Base-by-base conservation (phyloP, 164 flowering plant species). In the Liriodendron chinense region DNA sequence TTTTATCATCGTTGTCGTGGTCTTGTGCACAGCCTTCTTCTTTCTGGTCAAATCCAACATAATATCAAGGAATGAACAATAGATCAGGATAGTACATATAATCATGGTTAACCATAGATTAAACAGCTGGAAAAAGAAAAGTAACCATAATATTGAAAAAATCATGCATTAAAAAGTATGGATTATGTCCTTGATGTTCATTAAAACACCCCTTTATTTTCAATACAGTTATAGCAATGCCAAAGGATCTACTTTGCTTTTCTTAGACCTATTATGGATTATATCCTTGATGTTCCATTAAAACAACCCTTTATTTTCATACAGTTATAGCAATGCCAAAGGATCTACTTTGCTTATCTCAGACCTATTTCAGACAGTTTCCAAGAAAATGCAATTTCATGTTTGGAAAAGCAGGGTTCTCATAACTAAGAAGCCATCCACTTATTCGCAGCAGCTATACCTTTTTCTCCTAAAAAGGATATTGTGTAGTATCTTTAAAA, bases 1-100 rank as follows among this genome's bases (percentile, higher is more conserved):
- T 90, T 78, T 93, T 93, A 81, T 93, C 98, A 84, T 93, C 98
- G 96, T 92, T 3, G 98, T 93, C 3, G 92, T 88, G 16, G 96
- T 89, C 86, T 92, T 93, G 85, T 93, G 98, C 6, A 91, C 90
- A 3, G 94, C 98, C 91, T 91, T 91, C 98, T 93, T 93, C 98
- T 93, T 93, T 86, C 98, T 93, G 81, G 61, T 68, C 22, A 67
- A 24, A 13, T 25, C 34, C 67, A 64, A 23, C 67, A 64, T 61
- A 22, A n/a, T 18, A 18, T 61, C 22, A 61, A 61, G 43, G 59
- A 16, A 12, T 12, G 59, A 53, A 21, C 20, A 22, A n/a, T n/a
- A 63, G 9, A 63, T 63, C 7, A 63, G 66, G 24, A 21, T n/a
- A 20, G 9, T 22, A 63, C 14, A 63, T 9, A 63, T 9, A 63